Evolutionary conservation across 768 basidiomycete species (phyloP).

Genomic region (Phlebiopsis flavidoalba): DNA sequence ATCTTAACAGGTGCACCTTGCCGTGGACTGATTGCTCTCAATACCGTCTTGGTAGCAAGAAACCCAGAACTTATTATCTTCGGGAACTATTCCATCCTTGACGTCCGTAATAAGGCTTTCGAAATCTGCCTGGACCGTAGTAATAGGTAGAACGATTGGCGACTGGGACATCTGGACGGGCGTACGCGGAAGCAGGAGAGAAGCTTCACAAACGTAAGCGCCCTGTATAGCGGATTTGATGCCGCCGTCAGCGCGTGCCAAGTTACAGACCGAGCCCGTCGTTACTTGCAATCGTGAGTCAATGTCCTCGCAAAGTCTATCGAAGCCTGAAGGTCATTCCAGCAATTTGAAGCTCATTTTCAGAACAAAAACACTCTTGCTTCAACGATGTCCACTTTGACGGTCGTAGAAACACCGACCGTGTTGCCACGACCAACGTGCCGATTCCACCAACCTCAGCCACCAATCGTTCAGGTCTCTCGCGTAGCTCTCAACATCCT

Average conservation of each 20-base stretch:
- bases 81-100: constrained; percentile 45
- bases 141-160: constrained; percentile 38
- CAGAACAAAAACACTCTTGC: background rate
- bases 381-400: background rate
- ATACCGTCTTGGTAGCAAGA: constrained; percentile 64
- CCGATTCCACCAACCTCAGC: background rate
- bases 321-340: background rate
- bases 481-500: background rate
- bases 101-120: constrained; percentile 59
- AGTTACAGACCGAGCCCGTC: too few species aligned
- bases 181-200: background rate
- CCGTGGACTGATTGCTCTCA: constrained; percentile 57
- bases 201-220: background rate
- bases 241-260: background rate
- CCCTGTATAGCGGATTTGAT: background rate
- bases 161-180: constrained; percentile 1
- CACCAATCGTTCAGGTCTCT: constrained; percentile 12
- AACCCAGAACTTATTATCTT: constrained; percentile 66
- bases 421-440: background rate
- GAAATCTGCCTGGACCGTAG: constrained; percentile 59
- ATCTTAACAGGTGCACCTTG: constrained; percentile 49
- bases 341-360: background rate
- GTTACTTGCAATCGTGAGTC: too few species aligned
- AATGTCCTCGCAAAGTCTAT: too few species aligned
- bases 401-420: background rate